Evolutionary conservation across 2,329 filamentous ascomycete species (phyloP).

Genomic region (Sarocladium oryzae): DNA sequence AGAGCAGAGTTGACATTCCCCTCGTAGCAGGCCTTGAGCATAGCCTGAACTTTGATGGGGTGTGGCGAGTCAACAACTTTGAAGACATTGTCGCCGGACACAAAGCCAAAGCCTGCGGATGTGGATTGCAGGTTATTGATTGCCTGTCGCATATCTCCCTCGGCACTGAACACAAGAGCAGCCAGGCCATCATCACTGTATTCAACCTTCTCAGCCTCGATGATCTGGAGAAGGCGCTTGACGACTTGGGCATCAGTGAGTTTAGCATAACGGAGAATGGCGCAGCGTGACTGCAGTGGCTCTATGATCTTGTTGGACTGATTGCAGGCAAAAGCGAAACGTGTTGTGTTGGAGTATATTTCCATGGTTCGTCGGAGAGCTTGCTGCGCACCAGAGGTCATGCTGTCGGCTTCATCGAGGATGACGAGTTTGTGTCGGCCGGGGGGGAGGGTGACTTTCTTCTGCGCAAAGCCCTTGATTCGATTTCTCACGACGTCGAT

Average conservation of each 20-base stretch:
- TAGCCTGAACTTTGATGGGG: conserved; percentile 95
- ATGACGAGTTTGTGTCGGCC: conserved; percentile 96
- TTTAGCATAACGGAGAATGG: conserved; percentile 88
- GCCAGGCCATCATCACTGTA: conserved; percentile 91
- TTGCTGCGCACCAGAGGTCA: conserved; percentile 96
- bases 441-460: conserved; percentile 89
- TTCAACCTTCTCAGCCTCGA: conserved; percentile 83
- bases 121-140: conserved; percentile 98
- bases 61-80: conserved; percentile 95
- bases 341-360: conserved; percentile 92
- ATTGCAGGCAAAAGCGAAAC: conserved; percentile 98
- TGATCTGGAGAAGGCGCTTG: conserved; percentile 84
- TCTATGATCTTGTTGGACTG: conserved; percentile 99
- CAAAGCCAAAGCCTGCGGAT: conserved; percentile 86
- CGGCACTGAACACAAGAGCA: conserved; percentile 92
- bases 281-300: conserved; percentile 93
- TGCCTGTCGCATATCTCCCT: conserved; percentile 97
- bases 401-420: conserved; percentile 94
- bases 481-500: conserved; percentile 96
- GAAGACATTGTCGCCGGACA: conserved; percentile 98
- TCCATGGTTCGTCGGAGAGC: conserved; percentile 95
- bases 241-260: conserved; percentile 91
- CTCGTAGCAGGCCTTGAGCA: conserved; percentile 96
- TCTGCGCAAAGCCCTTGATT: conserved; percentile 98
- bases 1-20: conserved; percentile 83